Conservation (phyloP, 768 basidiomycete species). For the Peribolospora baueri region DNA sequence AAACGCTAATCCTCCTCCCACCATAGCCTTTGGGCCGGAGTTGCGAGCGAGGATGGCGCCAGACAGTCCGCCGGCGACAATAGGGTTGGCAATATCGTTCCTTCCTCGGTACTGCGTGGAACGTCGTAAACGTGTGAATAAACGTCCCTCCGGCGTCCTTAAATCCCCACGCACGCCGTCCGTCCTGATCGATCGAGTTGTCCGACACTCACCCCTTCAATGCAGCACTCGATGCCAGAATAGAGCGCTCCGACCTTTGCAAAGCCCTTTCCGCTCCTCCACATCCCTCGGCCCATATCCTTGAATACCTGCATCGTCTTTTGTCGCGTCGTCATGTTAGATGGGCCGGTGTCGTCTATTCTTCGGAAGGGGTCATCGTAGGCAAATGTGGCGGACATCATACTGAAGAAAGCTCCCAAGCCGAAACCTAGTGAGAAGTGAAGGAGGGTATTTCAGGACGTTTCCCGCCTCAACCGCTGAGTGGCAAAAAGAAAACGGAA, state of each 20-base stretch:
- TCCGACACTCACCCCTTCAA: slow-evolving; percentile 52
- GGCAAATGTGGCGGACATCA: slow-evolving; percentile 85
- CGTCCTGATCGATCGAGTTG: neutral
- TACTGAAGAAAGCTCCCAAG: slow-evolving; percentile 79
- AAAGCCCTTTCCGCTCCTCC: slow-evolving; percentile 67
- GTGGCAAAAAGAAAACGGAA: neutral
- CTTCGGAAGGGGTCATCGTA: slow-evolving; percentile 80
- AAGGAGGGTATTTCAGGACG: neutral
- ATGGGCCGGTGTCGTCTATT: slow-evolving; percentile 23
- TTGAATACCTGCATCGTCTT: slow-evolving; percentile 66
- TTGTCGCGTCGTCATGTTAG: slow-evolving; percentile 33
- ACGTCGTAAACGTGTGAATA: neutral
- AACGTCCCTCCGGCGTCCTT: neutral
- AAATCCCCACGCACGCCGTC: neutral
- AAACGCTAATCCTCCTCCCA: slow-evolving; percentile 77
- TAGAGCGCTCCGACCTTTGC: slow-evolving; percentile 83
- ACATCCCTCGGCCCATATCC: slow-evolving; percentile 89
- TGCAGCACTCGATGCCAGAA: slow-evolving; percentile 83
- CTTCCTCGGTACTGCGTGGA: slow-evolving; percentile 61
- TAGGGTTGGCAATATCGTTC: slow-evolving; percentile 81
- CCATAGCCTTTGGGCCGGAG: slow-evolving; percentile 58
- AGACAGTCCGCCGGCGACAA: slow-evolving; percentile 62
- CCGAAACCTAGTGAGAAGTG: slow-evolving; percentile 39
- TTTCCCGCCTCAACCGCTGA: neutral
- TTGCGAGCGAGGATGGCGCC: slow-evolving; percentile 71